Percentiles rank a stretch among this genome's conserved stretches.
These are phyloP conservation scores for Nannizziopsis barbatae DNA, from an alignment of 2,329 filamentous ascomycete genomes.

Conservation along the genomic window DNA sequence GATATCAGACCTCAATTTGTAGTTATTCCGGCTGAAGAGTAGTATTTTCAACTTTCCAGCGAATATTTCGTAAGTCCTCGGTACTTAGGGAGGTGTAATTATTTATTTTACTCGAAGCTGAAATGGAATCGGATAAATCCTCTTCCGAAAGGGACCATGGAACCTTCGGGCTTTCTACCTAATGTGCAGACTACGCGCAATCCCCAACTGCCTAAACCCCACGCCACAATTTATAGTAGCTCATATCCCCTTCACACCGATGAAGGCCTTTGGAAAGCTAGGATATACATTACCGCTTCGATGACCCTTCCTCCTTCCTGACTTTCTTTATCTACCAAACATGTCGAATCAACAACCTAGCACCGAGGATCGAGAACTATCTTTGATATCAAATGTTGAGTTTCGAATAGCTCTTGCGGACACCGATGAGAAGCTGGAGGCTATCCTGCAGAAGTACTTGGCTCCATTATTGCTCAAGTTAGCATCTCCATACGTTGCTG, in stretches of 20 bases:
- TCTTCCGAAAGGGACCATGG: too few relatives aligned
- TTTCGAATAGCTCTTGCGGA: conserved; percentile 72
- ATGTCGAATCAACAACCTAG: conserved; percentile 20
- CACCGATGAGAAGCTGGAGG: conserved; percentile 70
- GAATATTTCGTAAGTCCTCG: too few relatives aligned
- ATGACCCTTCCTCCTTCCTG: neutral
- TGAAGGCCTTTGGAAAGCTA: neutral
- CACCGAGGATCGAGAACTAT: conserved; percentile 53
- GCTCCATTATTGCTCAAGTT: conserved; percentile 76
- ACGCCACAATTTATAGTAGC: too few relatives aligned
- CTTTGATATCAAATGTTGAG: conserved; percentile 74
- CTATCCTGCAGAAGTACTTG: conserved; percentile 66
- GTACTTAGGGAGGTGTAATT: too few relatives aligned
- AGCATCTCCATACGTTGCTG: conserved; percentile 64
- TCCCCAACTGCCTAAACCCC: too few relatives aligned
- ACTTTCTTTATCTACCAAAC: neutral
- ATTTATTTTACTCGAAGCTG: too few relatives aligned
- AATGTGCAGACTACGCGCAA: too few relatives aligned
- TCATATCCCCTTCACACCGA: neutral
- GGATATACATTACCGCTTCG: neutral
- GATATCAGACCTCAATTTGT: too few relatives aligned
- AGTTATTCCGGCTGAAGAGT: too few relatives aligned
- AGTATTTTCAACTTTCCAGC: too few relatives aligned
- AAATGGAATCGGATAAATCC: too few relatives aligned
- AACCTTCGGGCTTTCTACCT: too few relatives aligned